A percentile compares a stretch with the other conserved stretches of the same genome.
phyloP scores from a whole-genome alignment of 2,329 filamentous ascomycete genomes.

The Phialocephala subalpina region DNA sequence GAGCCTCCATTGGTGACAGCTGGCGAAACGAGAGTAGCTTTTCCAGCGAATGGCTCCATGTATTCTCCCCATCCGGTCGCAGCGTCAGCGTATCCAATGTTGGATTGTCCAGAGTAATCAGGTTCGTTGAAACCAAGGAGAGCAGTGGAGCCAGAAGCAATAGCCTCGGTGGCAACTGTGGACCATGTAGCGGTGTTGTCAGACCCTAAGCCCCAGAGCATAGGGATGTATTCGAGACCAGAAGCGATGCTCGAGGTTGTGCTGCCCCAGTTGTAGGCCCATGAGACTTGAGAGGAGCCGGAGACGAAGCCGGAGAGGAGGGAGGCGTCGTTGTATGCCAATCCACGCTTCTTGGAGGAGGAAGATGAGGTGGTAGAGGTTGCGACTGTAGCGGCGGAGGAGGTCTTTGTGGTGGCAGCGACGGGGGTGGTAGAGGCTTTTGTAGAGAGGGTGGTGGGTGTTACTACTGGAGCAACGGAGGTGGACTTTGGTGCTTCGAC shows the following conservation, averaged over 20 bases:
- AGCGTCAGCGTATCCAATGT: conserved; percentile 49
- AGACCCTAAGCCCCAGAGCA: conserved; percentile 64
- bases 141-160: conserved; percentile 60
- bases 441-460: conserved; percentile 15
- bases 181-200: conserved; percentile 59
- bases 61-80: conserved; percentile 49
- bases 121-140: conserved; percentile 78
- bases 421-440: conserved; percentile 12
- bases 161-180: conserved; percentile 57
- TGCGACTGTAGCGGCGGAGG: conserved; percentile 12
- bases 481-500: conserved; percentile 7
- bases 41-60: conserved; percentile 53
- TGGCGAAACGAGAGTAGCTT: conserved; percentile 54
- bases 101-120: conserved; percentile 66
- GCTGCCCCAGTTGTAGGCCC: conserved; percentile 76
- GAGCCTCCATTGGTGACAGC: conserved; percentile 55
- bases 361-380: conserved; percentile 17
- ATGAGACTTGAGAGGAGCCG: conserved; percentile 54
- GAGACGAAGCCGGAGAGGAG: conserved; percentile 60
- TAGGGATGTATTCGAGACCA: conserved; percentile 68
- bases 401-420: conserved; percentile 7
- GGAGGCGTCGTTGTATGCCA: conserved; percentile 69
- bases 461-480: conserved; percentile 18
- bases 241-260: conserved; percentile 47
- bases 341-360: conserved; percentile 61